Conservation (phyloP, 768 basidiomycete genomes). For the Leccinum pellstonianum region DNA sequence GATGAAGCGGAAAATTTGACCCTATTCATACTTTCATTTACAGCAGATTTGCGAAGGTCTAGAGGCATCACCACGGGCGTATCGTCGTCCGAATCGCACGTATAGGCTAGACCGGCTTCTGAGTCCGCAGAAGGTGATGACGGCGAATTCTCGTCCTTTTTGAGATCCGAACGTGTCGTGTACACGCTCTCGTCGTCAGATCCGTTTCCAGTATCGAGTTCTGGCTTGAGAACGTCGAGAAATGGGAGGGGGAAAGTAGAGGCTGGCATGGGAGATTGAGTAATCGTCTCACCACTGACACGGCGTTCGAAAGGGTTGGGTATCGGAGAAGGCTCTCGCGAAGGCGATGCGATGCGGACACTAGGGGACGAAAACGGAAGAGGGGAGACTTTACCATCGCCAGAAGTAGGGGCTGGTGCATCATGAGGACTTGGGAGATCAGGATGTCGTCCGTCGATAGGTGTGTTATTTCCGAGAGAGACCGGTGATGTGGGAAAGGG, state of each 20-base stretch:
- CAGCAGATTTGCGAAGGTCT: conserved; percentile 23
- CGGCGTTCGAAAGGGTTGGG: conserved; percentile 91
- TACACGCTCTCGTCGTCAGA: conserved; percentile 37
- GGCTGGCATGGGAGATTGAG: conserved; percentile 23
- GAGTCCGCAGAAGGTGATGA: conserved; percentile 30
- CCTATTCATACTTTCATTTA: conserved; percentile 17
- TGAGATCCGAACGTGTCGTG: conserved; percentile 31
- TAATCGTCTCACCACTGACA: conserved; percentile 68
- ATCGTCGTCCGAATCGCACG: conserved; percentile 33
- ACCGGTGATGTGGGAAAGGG: conserved; percentile 28
- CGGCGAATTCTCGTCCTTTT: conserved; percentile 15
- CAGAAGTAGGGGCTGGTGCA: conserved; percentile 3
- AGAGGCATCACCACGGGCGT: conserved; percentile 33
- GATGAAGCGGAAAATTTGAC: conserved; percentile 37
- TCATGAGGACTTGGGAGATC: conserved; percentile 25
- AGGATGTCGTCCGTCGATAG: conserved; percentile 17
- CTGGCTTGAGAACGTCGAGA: conserved; percentile 52
- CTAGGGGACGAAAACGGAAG: conserved; percentile 22
- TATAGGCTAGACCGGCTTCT: conserved; percentile 40
- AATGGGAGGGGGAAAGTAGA: conserved; percentile 46
- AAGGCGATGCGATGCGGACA: conserved; percentile 30
- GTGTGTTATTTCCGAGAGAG: conserved; percentile 13
- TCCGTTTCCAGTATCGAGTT: conserved; percentile 23
- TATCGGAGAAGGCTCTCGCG: conserved; percentile 45
- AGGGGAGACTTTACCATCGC: conserved; percentile 18